These are phyloP conservation scores for Paramecium pentaurelia DNA, from an alignment of 73 alveolate species.

Conservation along the genomic window DNA sequence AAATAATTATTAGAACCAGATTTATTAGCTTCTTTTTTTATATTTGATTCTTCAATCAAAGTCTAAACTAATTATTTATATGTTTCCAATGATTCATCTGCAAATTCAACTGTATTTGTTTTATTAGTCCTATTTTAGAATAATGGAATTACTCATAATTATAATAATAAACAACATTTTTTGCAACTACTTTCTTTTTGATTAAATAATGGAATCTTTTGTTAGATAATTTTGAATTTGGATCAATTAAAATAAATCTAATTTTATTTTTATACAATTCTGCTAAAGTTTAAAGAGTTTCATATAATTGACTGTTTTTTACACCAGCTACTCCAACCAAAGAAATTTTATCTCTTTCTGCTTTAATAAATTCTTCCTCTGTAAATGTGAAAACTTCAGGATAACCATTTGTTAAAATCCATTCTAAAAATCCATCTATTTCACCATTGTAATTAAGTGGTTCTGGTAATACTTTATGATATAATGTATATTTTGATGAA, in stretches of 20 bases:
- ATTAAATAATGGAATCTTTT: not conserved
- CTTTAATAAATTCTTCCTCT: conserved; percentile 19
- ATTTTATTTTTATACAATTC: not conserved
- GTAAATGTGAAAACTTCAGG: conserved; percentile 23
- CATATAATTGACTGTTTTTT: not conserved
- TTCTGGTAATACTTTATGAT: not conserved
- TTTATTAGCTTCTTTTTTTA: not conserved
- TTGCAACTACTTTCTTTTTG: not conserved
- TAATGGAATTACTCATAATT: not conserved
- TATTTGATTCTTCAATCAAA: not conserved
- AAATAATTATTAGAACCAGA: not conserved
- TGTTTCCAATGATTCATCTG: not conserved
- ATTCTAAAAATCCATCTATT: not conserved
- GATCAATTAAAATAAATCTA: not conserved
- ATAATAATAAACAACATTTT: not conserved
- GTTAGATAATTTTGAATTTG: not conserved
- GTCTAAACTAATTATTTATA: not conserved
- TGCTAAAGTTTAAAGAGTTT: not conserved
- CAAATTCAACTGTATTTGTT: not conserved
- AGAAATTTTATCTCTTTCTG: not conserved
- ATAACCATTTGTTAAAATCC: not conserved
- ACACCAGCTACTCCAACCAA: not conserved
- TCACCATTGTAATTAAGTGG: not conserved
- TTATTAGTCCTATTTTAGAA: not conserved
- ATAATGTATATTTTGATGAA: not conserved